These are phyloP conservation scores for Syncephalastrum contaminatum DNA, from an alignment of 371 early-diverging fungal genomes.

Conservation along the genomic window DNA sequence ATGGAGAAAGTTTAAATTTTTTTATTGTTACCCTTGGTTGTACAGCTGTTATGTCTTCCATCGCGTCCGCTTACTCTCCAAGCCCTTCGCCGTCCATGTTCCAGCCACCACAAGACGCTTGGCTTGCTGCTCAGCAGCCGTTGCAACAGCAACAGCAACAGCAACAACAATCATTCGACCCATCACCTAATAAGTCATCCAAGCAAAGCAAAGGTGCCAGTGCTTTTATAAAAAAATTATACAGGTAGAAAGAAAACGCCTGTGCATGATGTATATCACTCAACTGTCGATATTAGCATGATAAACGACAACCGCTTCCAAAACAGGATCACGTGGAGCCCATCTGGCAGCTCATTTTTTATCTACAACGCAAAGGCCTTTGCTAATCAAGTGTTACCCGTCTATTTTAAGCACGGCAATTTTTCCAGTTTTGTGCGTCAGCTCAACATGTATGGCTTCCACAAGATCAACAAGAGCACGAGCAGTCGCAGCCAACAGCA, in stretches of 20 bases:
- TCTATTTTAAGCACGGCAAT: conserved; percentile 93
- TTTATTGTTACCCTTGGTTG: no score
- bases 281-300: conserved; percentile 49
- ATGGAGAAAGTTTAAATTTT: no score
- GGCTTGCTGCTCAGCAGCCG: no score
- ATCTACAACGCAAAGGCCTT: conserved; percentile 71
- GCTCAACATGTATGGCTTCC: conserved; percentile 92
- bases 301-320: conserved; percentile 69
- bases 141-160: conserved; percentile 25
- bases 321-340: conserved; percentile 72
- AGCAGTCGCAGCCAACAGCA: conserved; percentile 74
- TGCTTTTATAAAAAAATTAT: conserved; percentile 31
- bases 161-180: background rate
- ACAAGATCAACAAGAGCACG: conserved; percentile 84
- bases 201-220: conserved; percentile 13
- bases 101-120: no score
- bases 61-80: no score
- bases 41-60: no score
- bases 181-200: background rate
- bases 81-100: no score
- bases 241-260: conserved; percentile 18
- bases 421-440: conserved; percentile 94
- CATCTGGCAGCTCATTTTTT: conserved; percentile 73
- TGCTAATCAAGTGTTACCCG: conserved; percentile 79
- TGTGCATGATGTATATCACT: background rate